Evolutionary conservation across 2,329 filamentous ascomycete genomes (phyloP).

Genomic region (Fusarium albidum): DNA sequence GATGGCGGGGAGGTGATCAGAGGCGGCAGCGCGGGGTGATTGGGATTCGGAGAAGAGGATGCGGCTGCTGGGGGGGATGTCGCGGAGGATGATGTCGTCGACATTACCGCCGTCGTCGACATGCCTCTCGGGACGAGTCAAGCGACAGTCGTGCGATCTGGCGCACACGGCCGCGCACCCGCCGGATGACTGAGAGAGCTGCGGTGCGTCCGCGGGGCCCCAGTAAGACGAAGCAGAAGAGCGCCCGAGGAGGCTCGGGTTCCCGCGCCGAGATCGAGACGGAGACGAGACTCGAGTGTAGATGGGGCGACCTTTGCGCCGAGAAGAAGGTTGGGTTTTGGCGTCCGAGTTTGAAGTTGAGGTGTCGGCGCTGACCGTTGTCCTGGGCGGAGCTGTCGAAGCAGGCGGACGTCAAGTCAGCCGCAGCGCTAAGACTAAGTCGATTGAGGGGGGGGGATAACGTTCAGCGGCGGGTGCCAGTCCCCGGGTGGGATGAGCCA

Average conservation of each 20-base stretch:
- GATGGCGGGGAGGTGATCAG: conserved; percentile 65
- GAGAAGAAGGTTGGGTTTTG: conserved; percentile 17
- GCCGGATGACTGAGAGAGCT: conserved; percentile 30
- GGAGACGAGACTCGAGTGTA: conserved; percentile 1
- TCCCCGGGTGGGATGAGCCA: conserved; percentile 36
- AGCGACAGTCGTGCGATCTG: conserved; percentile 42
- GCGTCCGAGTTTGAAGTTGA: conserved; percentile 18
- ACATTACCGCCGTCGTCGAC: conserved; percentile 62
- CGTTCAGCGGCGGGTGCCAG: conserved; percentile 29
- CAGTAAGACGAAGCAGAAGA: conserved; percentile 27
- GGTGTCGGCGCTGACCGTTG: conserved; percentile 13
- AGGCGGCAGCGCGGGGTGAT: conserved; percentile 63
- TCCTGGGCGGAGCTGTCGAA: conserved; percentile 24
- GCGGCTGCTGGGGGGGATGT: conserved; percentile 60
- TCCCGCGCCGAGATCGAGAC: conserved; percentile 22
- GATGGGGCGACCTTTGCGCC: conserved; percentile 24
- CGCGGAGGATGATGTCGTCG: conserved; percentile 62
- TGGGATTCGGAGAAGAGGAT: conserved; percentile 56
- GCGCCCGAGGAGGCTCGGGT: conserved; percentile 15
- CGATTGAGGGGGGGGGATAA: conserved; percentile 25
- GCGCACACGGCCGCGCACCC: conserved; percentile 42
- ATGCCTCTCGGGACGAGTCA: conserved; percentile 40
- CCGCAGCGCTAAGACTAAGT: conserved; percentile 36
- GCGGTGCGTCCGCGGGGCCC: conserved; percentile 33
- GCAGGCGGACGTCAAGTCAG: conserved; percentile 39